Evolutionary conservation across 192 early-diverging fungal species (phyloP).

Genomic region (Rhizoclosmatium globosum): DNA sequence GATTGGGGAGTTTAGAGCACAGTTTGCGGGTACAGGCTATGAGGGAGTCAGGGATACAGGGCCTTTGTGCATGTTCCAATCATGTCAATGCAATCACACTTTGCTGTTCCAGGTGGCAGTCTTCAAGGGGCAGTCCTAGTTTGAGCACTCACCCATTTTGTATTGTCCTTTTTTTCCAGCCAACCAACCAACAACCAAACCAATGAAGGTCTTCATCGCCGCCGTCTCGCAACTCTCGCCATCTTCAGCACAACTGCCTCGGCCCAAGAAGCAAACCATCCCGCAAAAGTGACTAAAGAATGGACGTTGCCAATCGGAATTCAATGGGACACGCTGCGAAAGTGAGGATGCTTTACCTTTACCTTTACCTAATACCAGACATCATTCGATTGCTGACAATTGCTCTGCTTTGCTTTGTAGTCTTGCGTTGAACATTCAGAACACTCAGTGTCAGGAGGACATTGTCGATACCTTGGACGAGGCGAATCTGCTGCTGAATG

Average conservation of each 20-base stretch:
- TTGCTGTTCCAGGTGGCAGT: too few species aligned
- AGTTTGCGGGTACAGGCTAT: too few species aligned
- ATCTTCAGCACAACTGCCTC: background rate
- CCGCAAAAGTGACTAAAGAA: background rate
- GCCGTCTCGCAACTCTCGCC: background rate
- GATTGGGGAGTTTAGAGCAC: too few species aligned
- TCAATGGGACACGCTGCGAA: constrained; percentile 29
- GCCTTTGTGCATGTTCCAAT: too few species aligned
- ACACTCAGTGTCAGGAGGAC: constrained; percentile 23
- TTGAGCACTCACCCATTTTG: too few species aligned
- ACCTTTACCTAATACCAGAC: background rate
- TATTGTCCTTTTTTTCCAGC: too few species aligned
- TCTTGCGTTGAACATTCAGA: constrained; percentile 19
- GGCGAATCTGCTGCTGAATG: constrained; percentile 19
- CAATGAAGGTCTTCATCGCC: too few species aligned
- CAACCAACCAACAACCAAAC: too few species aligned
- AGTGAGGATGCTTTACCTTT: background rate
- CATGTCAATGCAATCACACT: too few species aligned
- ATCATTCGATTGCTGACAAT: background rate
- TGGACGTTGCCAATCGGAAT: background rate
- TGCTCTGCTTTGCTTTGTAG: background rate
- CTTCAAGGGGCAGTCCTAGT: too few species aligned
- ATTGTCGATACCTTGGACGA: constrained; percentile 32
- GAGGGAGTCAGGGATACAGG: too few species aligned
- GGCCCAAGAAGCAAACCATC: background rate